Base-by-base conservation (phyloP, 2,329 filamentous ascomycete species). In the Alternaria triticimaculans region DNA sequence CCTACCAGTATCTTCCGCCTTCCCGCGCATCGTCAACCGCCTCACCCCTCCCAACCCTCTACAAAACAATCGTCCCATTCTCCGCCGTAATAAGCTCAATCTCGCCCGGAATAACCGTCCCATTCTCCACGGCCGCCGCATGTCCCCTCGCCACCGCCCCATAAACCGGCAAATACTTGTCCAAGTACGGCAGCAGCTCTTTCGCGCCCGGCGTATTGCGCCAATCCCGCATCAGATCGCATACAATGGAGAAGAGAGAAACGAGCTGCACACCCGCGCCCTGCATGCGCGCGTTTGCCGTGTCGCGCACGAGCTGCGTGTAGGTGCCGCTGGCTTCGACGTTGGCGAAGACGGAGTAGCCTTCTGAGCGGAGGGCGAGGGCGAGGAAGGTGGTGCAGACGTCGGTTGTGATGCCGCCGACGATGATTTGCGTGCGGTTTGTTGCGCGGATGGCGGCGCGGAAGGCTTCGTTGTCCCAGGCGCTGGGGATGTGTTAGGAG, bases 361-460 rank as follows among this genome's bases (percentile, higher is more conserved):
- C 91, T 46, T 87, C 90, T 14, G 88, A 86, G 37, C 89, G 84
- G 5, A 93, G 87, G 1, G 89, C 90, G n/a, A 93, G 84, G 0
- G 91, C 89, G 6, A 92, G 84, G 82, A 93, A 93, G 0, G 90
- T 84, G 21, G 89, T 92, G 84, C 90, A 93, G 62, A 93, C 90
- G 76, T 94, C 91, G 0, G 91, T 93, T 3, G 87, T 86, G 71
- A 93, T 92, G 8, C 91, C 90, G 3, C 84, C 90, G 15, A 94
- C 78, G 73, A 94, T 91, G 71, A 94, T 82, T 76, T 94, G 92
- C 28, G 84, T 88, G 76, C 88, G 89, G 62, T 87, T 87, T 5
- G 89, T 87, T 2, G 89, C 89, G 66, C 84, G 80, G 64, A 94
- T 84, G 2, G 91, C 90, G 2, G 82, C 83, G 37, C 86, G 85